These are phyloP conservation scores for Xylaria sp. DNA, from an alignment of 495 filamentous ascomycete species.

Conservation along the genomic window DNA sequence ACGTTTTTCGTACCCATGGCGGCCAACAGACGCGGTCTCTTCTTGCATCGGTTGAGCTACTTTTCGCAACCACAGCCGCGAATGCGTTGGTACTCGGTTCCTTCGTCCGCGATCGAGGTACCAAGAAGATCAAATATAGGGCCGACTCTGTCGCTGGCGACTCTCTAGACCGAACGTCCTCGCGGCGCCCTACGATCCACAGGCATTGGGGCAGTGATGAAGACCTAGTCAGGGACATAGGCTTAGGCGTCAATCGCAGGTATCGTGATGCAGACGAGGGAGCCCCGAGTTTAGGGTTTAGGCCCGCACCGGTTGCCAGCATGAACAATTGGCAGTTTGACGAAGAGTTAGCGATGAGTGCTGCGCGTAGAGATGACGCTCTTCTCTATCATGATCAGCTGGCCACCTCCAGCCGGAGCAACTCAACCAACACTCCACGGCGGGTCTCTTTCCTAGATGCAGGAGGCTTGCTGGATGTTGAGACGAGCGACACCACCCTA, in stretches of 20 bases:
- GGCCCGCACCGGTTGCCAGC: constrained; percentile 43
- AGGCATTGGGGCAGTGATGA: constrained; percentile 83
- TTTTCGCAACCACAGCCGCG: constrained; percentile 77
- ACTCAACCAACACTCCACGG: constrained; percentile 51
- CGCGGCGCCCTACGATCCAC: constrained; percentile 57
- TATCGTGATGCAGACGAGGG: constrained; percentile 49
- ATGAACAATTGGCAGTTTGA: constrained; percentile 53
- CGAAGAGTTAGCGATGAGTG: constrained; percentile 34
- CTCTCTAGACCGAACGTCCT: constrained; percentile 52
- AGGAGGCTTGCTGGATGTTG: constrained; percentile 66
- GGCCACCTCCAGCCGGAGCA: constrained; percentile 37
- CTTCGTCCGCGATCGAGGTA: constrained; percentile 78
- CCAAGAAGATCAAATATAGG: constrained; percentile 79
- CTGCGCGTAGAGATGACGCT: constrained; percentile 44
- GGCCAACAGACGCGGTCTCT: constrained; percentile 79
- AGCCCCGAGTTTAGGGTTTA: constrained; percentile 27
- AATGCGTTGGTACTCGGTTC: constrained; percentile 83
- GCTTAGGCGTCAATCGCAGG: constrained; percentile 68
- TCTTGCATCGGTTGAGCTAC: constrained; percentile 76
- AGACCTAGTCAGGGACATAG: constrained; percentile 75
- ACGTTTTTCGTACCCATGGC: constrained; percentile 67
- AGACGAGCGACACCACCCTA: constrained; percentile 28
- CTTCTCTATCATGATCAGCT: constrained; percentile 34
- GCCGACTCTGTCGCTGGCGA: constrained; percentile 55
- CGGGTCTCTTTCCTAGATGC: constrained; percentile 75